Conservation (phyloP, 208 protist genomes). For the Endotrypanum monterogeii region DNA sequence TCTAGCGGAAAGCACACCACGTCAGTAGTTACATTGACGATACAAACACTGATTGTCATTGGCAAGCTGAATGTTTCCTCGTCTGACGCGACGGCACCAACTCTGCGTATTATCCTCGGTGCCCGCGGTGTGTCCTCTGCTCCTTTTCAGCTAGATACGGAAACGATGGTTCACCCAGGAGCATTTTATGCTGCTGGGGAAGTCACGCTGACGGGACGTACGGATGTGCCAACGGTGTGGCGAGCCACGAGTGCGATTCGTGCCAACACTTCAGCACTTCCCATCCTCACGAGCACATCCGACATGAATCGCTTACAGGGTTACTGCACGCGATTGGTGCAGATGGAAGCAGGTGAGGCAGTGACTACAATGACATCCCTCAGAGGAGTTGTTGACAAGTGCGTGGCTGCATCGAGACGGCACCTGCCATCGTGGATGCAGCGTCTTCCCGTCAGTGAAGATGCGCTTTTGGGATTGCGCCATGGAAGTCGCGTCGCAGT, state of each 20-base stretch:
- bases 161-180: conserved; percentile 32
- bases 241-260: conserved; percentile 7
- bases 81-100: background rate
- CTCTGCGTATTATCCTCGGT: conserved; percentile 30
- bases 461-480: conserved; percentile 9
- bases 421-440: conserved; percentile 4
- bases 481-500: conserved; percentile 12
- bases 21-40: background rate
- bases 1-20: background rate
- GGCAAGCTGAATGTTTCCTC: conserved; percentile 31
- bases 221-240: conserved; percentile 35
- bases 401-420: background rate
- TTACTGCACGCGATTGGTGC: conserved; percentile 10
- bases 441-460: background rate
- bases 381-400: background rate
- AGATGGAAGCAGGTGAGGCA: background rate
- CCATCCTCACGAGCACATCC: conserved; percentile 2
- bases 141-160: conserved; percentile 18
- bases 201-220: conserved; percentile 21
- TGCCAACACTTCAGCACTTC: conserved; percentile 7
- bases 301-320: conserved; percentile 1
- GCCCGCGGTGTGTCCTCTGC: background rate
- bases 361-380: background rate
- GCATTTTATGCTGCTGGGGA: conserved; percentile 30
- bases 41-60: conserved; percentile 35